Conservation (phyloP, 371 early-diverging fungal species). For the Parasitella parasitica region DNA sequence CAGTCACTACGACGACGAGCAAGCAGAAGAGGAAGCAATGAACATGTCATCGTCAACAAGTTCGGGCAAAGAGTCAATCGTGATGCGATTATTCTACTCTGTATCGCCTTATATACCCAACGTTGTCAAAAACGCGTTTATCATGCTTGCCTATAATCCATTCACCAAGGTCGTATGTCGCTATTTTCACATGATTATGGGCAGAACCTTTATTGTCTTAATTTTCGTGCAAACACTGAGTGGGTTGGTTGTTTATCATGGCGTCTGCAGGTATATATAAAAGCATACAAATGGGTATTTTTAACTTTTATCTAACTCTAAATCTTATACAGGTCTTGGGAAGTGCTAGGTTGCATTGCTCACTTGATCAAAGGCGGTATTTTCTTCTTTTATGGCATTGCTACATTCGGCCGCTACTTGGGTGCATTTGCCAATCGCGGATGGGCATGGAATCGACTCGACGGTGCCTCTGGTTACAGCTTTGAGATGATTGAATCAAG, state of each 20-base stretch:
- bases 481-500: conserved; percentile 51
- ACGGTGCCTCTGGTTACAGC: conserved; percentile 36
- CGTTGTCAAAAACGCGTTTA: conserved; percentile 35
- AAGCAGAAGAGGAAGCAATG: conserved; percentile 5
- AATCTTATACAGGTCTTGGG: conserved; percentile 31
- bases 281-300: too few relatives aligned
- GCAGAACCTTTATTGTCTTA: conserved; percentile 41
- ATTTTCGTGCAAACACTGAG: conserved; percentile 49
- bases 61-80: conserved; percentile 17
- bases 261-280: conserved; percentile 45
- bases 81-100: conserved; percentile 26
- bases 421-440: conserved; percentile 51
- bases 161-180: conserved; percentile 45
- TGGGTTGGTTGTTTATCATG: conserved; percentile 51
- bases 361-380: conserved; percentile 56
- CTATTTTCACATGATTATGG: conserved; percentile 38
- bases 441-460: conserved; percentile 51
- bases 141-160: conserved; percentile 38
- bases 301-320: background rate
- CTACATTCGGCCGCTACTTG: conserved; percentile 48
- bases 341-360: conserved; percentile 47
- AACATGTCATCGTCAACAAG: background rate
- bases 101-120: conserved; percentile 36
- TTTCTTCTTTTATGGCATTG: conserved; percentile 48
- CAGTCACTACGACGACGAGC: conserved; percentile 17